A percentile compares a stretch with the other conserved stretches of the same genome.
phyloP scores from a whole-genome alignment of 345 rosid genomes.

The Eucalyptus shirleyi region DNA sequence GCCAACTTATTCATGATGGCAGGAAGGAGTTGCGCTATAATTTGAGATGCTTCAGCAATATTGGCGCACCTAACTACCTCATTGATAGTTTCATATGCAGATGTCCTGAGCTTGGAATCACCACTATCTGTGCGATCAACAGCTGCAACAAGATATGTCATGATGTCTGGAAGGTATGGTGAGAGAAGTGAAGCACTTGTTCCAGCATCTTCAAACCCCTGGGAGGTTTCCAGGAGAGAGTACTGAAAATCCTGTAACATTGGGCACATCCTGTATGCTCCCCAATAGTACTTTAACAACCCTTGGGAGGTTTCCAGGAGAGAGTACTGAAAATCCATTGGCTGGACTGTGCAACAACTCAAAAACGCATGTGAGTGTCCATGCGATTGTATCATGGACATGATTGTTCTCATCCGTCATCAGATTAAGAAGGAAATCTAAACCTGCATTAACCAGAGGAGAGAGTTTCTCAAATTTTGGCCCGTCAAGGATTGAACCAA shows the following conservation, averaged over 20 bases:
- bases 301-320: conserved; percentile 49
- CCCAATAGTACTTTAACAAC: conserved; percentile 54
- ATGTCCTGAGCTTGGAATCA: conserved; percentile 63
- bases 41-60: conserved; percentile 44
- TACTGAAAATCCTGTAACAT: conserved; percentile 5
- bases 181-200: conserved; percentile 53
- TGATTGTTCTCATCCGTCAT: conserved; percentile 82
- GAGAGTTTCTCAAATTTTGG: conserved; percentile 64
- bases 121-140: conserved; percentile 64
- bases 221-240: conserved; percentile 4
- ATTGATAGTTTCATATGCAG: conserved; percentile 85
- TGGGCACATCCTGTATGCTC: conserved; percentile 68
- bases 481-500: conserved; percentile 90
- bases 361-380: conserved; percentile 80
- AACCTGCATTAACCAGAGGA: conserved; percentile 68
- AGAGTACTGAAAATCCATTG: conserved; percentile 51
- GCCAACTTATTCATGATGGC: conserved; percentile 62
- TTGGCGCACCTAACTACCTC: conserved; percentile 85
- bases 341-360: conserved; percentile 80
- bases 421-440: conserved; percentile 69
- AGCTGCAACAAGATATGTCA: conserved; percentile 45
- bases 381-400: conserved; percentile 90
- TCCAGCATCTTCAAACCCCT: conserved; percentile 81
- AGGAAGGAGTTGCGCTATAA: conserved; percentile 64
- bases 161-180: conserved; percentile 56